Percentiles rank a stretch among this genome's conserved stretches.
These are phyloP conservation scores for Tagetes erecta DNA, from an alignment of 129 eudicot species.

Conservation along the genomic window DNA sequence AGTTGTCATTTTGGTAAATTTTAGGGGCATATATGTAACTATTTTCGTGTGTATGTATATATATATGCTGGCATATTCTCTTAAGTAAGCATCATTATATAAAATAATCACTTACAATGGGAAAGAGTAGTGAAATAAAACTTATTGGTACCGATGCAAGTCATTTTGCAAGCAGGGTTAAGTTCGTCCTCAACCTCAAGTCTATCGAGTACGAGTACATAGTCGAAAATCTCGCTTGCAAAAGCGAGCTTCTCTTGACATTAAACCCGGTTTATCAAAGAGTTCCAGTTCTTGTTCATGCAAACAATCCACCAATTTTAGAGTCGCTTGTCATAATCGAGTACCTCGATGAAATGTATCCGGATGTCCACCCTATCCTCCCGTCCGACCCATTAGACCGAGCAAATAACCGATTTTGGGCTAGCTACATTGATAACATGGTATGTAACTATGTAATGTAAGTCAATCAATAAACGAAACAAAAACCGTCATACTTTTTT, in stretches of 20 bases:
- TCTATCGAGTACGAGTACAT: slow-evolving; percentile 35
- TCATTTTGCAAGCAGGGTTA: slow-evolving; percentile 32
- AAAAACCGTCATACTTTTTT: too few relatives aligned
- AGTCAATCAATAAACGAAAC: background rate
- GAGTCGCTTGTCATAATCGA: slow-evolving; percentile 35
- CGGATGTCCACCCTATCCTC: slow-evolving; percentile 30
- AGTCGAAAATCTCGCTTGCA: slow-evolving; percentile 23
- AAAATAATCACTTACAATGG: background rate
- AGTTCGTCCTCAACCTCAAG: slow-evolving; percentile 32
- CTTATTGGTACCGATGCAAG: slow-evolving; percentile 32
- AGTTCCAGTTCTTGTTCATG: slow-evolving; percentile 30
- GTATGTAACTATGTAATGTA: background rate
- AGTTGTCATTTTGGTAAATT: too few relatives aligned
- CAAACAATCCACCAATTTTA: slow-evolving; percentile 19
- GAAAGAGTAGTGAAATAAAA: slow-evolving; percentile 23
- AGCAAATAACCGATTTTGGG: slow-evolving; percentile 25
- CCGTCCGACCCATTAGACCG: slow-evolving; percentile 28
- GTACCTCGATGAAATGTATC: slow-evolving; percentile 32
- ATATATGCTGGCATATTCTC: background rate
- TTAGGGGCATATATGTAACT: background rate
- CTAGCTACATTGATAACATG: slow-evolving; percentile 29
- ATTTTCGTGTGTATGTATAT: background rate
- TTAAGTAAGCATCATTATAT: background rate
- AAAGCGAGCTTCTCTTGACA: slow-evolving; percentile 31
- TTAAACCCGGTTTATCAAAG: slow-evolving; percentile 39